Conservation (phyloP, 2,329 filamentous ascomycete species). For the Trichoderma sp. region DNA sequence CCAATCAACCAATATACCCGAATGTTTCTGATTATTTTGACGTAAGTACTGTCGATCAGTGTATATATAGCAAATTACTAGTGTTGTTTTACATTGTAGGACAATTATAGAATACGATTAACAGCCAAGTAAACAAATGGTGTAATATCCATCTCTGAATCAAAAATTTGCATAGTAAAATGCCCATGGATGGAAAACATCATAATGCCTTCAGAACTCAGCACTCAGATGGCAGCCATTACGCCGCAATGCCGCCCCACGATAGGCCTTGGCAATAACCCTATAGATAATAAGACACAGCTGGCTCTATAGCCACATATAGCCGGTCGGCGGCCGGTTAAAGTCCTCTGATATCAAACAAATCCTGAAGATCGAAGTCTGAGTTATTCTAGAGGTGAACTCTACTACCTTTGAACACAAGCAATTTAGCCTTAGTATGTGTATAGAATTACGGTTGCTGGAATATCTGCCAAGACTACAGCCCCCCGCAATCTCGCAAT, state of each 20-base stretch:
- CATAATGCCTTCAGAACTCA: neutral
- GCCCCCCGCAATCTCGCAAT: neutral
- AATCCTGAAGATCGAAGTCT: neutral
- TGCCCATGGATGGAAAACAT: neutral
- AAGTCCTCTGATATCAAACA: neutral
- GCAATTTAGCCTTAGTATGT: neutral
- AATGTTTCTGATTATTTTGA: neutral
- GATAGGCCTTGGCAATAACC: neutral
- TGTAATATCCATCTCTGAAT: neutral
- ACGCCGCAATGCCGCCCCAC: neutral
- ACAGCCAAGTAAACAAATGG: too few species aligned
- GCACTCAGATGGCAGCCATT: neutral
- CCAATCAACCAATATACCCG: neutral
- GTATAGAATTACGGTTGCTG: neutral
- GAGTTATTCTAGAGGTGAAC: neutral
- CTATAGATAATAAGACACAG: neutral
- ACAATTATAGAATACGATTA: neutral
- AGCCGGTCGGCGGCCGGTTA: neutral
- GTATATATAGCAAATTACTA: neutral
- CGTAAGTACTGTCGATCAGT: neutral
- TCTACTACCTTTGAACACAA: neutral
- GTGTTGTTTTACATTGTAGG: neutral
- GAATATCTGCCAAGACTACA: neutral
- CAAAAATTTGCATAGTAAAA: neutral
- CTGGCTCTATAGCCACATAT: neutral